These are phyloP conservation scores for Cladophialophora chaetospira DNA, from an alignment of 2,329 filamentous ascomycete species.

Conservation along the genomic window DNA sequence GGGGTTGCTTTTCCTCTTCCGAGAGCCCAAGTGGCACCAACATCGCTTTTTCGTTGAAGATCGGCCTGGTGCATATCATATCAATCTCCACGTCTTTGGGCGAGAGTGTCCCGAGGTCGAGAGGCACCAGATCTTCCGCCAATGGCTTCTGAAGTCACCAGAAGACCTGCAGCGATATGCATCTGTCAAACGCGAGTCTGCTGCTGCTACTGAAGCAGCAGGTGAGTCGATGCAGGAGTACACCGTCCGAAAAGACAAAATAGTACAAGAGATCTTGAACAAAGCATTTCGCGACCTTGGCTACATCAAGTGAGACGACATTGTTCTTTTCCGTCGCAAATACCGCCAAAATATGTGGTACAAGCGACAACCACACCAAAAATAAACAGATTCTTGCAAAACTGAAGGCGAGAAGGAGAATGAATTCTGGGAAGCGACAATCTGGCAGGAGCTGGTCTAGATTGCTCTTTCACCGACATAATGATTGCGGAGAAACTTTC, in stretches of 20 bases:
- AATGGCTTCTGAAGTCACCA: background rate
- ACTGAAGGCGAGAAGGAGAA: too few species aligned
- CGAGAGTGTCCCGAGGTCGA: conserved; percentile 1
- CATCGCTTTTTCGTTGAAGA: conserved; percentile 3
- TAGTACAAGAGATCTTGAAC: conserved; percentile 1
- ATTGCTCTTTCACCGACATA: too few species aligned
- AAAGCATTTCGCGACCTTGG: conserved; percentile 3
- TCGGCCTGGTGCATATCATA: background rate
- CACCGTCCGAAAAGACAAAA: conserved; percentile 2
- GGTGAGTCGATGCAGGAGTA: conserved; percentile 7
- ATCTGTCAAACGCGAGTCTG: background rate
- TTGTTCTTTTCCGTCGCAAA: background rate
- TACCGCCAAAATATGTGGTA: too few species aligned
- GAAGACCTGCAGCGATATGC: background rate
- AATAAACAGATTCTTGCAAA: too few species aligned
- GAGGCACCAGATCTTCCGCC: conserved; percentile 5
- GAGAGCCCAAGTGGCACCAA: conserved; percentile 1
- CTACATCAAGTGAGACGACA: background rate
- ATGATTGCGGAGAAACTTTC: too few species aligned
- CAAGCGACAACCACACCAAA: too few species aligned
- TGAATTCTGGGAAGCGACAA: too few species aligned
- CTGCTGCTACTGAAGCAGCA: background rate
- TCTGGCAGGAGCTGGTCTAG: too few species aligned
- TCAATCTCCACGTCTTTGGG: conserved; percentile 7
- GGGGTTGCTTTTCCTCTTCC: conserved; percentile 4